phyloP scores from a whole-genome alignment of 176 grass and related monocot genomes.

The Rhynchospora breviuscula region DNA sequence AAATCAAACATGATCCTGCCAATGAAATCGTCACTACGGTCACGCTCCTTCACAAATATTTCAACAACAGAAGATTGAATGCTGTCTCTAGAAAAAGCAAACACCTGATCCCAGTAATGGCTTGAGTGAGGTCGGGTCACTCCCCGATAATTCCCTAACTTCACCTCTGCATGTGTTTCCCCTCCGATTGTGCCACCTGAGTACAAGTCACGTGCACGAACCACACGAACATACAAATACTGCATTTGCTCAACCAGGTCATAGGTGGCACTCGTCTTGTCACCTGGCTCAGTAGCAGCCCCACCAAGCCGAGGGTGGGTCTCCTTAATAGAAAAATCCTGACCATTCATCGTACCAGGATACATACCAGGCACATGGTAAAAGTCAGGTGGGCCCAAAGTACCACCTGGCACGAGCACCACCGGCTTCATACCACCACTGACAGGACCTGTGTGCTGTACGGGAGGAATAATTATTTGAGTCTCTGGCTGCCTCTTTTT shows the following conservation, averaged over 20 bases:
- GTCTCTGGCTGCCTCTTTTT: conserved; percentile 12
- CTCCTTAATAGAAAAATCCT: conserved; percentile 79
- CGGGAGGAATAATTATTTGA: conserved; percentile 22
- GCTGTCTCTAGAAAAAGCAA: conserved; percentile 84
- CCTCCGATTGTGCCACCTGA: conserved; percentile 10
- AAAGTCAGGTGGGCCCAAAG: conserved; percentile 23
- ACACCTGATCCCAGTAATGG: conserved; percentile 72
- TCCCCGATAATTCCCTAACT: conserved; percentile 89
- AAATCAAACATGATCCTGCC: conserved; percentile 82
- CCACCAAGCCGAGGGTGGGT: conserved; percentile 60
- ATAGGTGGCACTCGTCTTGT: conserved; percentile 74
- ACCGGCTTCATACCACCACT: conserved; percentile 28
- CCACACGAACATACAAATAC: conserved; percentile 85
- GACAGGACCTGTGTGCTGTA: conserved; percentile 12
- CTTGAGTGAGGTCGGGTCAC: conserved; percentile 37
- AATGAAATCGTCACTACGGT: conserved; percentile 57
- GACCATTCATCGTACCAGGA: conserved; percentile 24
- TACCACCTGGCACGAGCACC: conserved; percentile 29
- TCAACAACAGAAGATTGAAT: conserved; percentile 77
- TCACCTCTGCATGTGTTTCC: conserved; percentile 73
- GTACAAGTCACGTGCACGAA: conserved; percentile 54
- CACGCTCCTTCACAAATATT: conserved; percentile 58
- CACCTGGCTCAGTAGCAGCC: conserved; percentile 23
- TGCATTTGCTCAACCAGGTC: conserved; percentile 92
- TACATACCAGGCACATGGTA: conserved; percentile 38